Percentiles rank a stretch among this genome's conserved stretches.
Evolutionary conservation across 1,284 basidiomycete species (phyloP).

Genomic region (Boletus semigastroideus): DNA sequence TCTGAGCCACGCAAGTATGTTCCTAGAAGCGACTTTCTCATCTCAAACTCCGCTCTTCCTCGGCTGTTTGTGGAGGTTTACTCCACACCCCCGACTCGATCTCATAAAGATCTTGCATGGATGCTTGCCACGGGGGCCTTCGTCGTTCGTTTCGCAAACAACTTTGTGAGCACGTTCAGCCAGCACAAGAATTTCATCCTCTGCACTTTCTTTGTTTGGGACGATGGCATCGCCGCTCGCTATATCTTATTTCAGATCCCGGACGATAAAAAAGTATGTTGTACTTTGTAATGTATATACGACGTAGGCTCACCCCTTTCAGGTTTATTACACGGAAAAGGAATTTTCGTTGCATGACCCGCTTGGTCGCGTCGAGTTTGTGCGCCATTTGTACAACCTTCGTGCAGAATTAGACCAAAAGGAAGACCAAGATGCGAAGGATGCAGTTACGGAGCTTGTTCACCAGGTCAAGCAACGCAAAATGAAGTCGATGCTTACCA

Average conservation of each 20-base stretch:
- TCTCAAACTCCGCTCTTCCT: not conserved
- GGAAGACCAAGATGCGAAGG: not conserved
- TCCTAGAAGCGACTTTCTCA: not conserved
- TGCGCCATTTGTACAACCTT: not conserved
- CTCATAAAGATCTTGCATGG: not conserved
- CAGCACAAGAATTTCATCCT: not conserved
- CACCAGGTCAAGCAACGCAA: no score
- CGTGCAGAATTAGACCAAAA: not conserved
- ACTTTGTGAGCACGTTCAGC: not conserved
- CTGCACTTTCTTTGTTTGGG: not conserved
- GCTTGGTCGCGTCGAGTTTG: not conserved
- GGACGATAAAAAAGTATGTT: not conserved
- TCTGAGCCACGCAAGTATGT: not conserved
- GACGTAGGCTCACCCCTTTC: not conserved
- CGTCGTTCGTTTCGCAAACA: not conserved
- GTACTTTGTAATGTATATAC: not conserved
- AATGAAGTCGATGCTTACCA: no score
- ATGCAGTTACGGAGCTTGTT: not conserved
- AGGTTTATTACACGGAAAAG: not conserved
- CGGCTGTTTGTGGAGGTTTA: not conserved
- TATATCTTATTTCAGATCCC: not conserved
- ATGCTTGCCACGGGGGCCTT: not conserved
- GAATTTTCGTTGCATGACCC: not conserved
- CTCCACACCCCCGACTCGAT: not conserved
- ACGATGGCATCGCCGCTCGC: not conserved